These are phyloP conservation scores for slime mould (Dictyostelium discoideum) DNA, from an alignment of 78 protist species.

Conservation along the genomic window DNA sequence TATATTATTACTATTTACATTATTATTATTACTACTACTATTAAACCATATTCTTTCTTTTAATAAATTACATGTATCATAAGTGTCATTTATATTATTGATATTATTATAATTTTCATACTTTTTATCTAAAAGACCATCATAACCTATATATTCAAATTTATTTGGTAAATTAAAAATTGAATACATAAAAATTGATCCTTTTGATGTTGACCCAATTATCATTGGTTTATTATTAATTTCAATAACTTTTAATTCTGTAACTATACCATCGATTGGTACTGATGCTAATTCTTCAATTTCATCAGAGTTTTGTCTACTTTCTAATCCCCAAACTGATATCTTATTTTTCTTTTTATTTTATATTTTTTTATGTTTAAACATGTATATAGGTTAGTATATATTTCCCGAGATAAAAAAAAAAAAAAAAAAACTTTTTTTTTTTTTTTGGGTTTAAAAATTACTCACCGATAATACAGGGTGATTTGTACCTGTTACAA, in stretches of 20 bases:
- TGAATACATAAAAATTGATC: background rate
- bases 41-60: background rate
- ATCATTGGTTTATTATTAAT: conserved; percentile 25
- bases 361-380: too few relatives aligned
- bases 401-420: background rate
- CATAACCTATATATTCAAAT: background rate
- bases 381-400: background rate
- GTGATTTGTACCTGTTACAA: conserved; percentile 54
- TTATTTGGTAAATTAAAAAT: conserved; percentile 16
- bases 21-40: background rate
- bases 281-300: conserved; percentile 2
- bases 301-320: conserved; percentile 30
- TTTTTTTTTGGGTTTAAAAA: too few relatives aligned
- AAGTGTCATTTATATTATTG: background rate
- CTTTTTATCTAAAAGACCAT: background rate
- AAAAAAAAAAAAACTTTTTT: background rate
- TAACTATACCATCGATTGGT: background rate
- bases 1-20: background rate
- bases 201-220: conserved; percentile 6
- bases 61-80: conserved; percentile 3
- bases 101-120: background rate
- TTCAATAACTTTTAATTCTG: conserved; percentile 40
- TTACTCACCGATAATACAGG: background rate
- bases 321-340: conserved; percentile 42
- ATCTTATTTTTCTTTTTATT: conserved; percentile 44